Evolutionary conservation across 1,139 yeast species (phyloP), one percentile per base, ranked within the genome.

Genomic region (Casaregolazyma suthepensis): DNA sequence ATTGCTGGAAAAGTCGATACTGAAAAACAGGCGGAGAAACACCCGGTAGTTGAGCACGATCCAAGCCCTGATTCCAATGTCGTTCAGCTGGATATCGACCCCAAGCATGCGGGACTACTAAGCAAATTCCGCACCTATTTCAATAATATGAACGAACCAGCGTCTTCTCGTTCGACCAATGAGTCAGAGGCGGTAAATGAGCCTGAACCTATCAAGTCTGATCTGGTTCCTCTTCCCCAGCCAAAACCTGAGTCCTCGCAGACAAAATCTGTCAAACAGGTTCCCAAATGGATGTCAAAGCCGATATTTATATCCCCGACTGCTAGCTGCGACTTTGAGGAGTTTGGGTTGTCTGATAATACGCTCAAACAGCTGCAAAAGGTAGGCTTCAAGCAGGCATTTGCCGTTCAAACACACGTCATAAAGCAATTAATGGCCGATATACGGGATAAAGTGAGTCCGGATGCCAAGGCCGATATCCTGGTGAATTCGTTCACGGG

Each of bases 401-500:
- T 89, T 68, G 83, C 96, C 0, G 91, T 89, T 7, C 96, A 89
- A 66, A 72, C 83, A 0, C 78, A 83, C 1, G 87, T 87, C 1
- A 73, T 87, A 50, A 79, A 84, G 12, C 67, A 78, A 20, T 66
- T 88, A 26, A 64, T 87, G 35, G 71, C 73, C 4, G 87, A 83
- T 56, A 74, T 76, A 13, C 15, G n/a, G 5, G 61, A 67, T 42
- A 71, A 66, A 52, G 63, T 83, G n/a, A 75, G 78, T 47, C 94
- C 95, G 1, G 76, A 72, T 46, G 65, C 71, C 13, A 66, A 67
- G 51, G 63, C 63, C 5, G 96, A 93, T 67, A 71, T 90, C 17
- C 73, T 93, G 49, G 96, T 93, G 4, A 91, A 93, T 68, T 96
- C 99, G 1, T 82, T 95, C 4, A 93, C 99, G 0, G 99, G 99